Percentiles rank a stretch among this genome's conserved stretches.
phyloP scores from a whole-genome alignment of 2,329 filamentous ascomycete species.

The Trichoderma cornu-damae region DNA sequence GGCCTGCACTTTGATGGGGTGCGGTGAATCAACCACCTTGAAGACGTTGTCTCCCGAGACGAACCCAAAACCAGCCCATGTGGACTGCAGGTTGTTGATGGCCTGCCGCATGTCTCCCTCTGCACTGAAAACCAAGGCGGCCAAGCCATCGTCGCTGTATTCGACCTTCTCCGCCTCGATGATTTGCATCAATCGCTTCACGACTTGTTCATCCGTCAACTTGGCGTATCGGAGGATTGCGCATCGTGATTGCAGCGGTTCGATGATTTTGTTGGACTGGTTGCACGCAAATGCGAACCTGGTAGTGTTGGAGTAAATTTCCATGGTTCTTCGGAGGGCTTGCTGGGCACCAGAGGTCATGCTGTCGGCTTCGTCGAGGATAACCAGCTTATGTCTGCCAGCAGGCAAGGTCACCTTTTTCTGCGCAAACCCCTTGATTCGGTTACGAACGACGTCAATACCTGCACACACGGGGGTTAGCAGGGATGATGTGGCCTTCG shows the following conservation, averaged over 20 bases:
- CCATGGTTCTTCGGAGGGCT: conserved; percentile 92
- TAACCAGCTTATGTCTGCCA: conserved; percentile 92
- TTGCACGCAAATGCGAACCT: conserved; percentile 98
- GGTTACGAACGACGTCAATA: conserved; percentile 94
- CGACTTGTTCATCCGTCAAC: conserved; percentile 86
- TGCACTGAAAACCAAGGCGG: conserved; percentile 92
- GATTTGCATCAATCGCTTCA: conserved; percentile 85
- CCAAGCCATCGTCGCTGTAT: conserved; percentile 87
- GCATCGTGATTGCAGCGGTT: conserved; percentile 94
- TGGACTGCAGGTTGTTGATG: conserved; percentile 97
- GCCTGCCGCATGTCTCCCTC: conserved; percentile 99
- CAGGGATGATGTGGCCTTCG: background rate
- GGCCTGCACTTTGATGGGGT: conserved; percentile 96
- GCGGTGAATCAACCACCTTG: conserved; percentile 92
- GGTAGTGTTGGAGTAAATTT: conserved; percentile 95
- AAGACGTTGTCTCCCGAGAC: conserved; percentile 98
- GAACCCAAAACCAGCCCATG: conserved; percentile 87
- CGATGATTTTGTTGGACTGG: conserved; percentile 98
- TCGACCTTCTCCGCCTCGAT: conserved; percentile 87
- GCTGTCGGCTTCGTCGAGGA: conserved; percentile 94
- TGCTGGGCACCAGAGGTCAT: conserved; percentile 98
- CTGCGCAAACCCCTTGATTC: conserved; percentile 97
- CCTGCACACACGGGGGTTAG: conserved; percentile 41
- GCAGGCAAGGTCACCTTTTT: conserved; percentile 94
- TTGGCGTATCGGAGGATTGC: conserved; percentile 92